Evolutionary conservation across 495 filamentous ascomycete species (phyloP).

Genomic region (Hyaloscypha variabilis): DNA sequence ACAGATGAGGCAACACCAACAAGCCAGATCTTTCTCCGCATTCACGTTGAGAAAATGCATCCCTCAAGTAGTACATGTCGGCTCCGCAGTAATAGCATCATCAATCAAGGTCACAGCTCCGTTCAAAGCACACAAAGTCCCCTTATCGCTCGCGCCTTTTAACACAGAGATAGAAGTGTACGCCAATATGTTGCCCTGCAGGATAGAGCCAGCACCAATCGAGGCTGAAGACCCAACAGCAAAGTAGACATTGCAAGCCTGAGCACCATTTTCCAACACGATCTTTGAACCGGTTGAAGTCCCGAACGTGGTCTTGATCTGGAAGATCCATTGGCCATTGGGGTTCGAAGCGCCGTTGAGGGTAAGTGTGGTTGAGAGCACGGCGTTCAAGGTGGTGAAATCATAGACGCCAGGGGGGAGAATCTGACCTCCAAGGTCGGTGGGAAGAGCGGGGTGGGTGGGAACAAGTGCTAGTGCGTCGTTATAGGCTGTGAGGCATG

Average conservation of each 20-base stretch:
- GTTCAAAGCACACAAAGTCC: conserved; percentile 20
- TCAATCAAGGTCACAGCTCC: conserved; percentile 20
- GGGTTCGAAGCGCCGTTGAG: conserved; percentile 13
- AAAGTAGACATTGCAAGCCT: conserved; percentile 28
- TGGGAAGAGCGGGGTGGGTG: conserved; percentile 9
- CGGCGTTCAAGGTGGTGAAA: conserved; percentile 10
- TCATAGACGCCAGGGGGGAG: conserved; percentile 23
- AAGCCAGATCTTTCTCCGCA: no score
- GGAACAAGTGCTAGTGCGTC: conserved; percentile 1
- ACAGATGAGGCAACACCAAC: no score
- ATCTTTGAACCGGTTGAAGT: conserved; percentile 12
- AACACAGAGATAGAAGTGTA: conserved; percentile 12
- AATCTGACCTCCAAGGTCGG: conserved; percentile 16
- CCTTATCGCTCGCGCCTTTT: conserved; percentile 11
- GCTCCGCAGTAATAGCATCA: conserved; percentile 2
- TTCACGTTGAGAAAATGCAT: no score
- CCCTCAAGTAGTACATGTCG: neutral
- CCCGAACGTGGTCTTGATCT: conserved; percentile 16
- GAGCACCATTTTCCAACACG: conserved; percentile 19
- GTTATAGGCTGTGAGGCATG: conserved; percentile 19
- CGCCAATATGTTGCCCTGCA: conserved; percentile 24
- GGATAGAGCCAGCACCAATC: conserved; percentile 4
- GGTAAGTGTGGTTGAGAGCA: conserved; percentile 13
- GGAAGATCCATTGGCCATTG: conserved; percentile 24
- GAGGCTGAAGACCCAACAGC: conserved; percentile 20